Conservation (phyloP, 129 eudicot species). For the Erigeron canadensis region DNA sequence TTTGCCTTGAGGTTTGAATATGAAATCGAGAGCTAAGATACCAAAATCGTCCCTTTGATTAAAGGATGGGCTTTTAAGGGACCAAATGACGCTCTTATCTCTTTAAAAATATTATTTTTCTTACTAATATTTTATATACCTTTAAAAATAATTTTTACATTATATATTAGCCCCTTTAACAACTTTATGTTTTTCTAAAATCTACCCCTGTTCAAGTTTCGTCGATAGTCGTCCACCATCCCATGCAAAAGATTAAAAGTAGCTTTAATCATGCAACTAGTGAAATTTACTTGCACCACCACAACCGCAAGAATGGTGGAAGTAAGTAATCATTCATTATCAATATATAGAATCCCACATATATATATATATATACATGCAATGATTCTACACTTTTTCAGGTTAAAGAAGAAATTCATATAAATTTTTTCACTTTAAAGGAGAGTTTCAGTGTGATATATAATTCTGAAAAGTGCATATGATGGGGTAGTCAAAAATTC, state of each 20-base stretch:
- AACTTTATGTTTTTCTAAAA: too few relatives aligned
- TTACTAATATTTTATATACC: too few relatives aligned
- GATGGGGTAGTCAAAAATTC: constrained; percentile 17
- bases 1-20: too few relatives aligned
- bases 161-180: too few relatives aligned
- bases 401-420: constrained; percentile 24
- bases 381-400: constrained; percentile 36
- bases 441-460: constrained; percentile 1
- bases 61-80: too few relatives aligned
- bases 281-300: constrained; percentile 27
- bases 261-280: constrained; percentile 28
- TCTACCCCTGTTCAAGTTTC: too few relatives aligned
- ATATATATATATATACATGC: constrained; percentile 23
- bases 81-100: too few relatives aligned
- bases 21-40: too few relatives aligned
- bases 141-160: too few relatives aligned
- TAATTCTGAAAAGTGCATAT: constrained; percentile 29
- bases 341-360: constrained; percentile 22
- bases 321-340: constrained; percentile 31
- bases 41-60: too few relatives aligned
- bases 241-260: constrained; percentile 27
- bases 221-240: too few relatives aligned
- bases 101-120: too few relatives aligned
- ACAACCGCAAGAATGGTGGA: constrained; percentile 29
- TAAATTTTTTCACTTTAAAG: constrained; percentile 17